Conservation (phyloP, 2,329 filamentous ascomycete genomes). For the Neopestalotiopsis rosae region DNA sequence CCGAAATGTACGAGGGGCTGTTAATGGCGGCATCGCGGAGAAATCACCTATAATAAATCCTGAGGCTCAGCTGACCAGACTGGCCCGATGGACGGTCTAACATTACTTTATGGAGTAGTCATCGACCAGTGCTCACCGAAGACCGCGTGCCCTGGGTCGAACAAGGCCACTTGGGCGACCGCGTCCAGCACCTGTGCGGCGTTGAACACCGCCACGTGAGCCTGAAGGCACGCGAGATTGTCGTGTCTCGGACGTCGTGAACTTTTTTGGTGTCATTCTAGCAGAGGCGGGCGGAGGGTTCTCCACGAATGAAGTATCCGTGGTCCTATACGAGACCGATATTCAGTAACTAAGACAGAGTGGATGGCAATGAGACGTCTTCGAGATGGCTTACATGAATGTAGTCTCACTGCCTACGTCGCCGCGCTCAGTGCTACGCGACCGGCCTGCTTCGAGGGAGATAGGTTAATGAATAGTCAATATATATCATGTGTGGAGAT, state of each 20-base stretch:
- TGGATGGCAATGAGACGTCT: neutral
- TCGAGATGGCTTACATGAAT: constrained; percentile 68
- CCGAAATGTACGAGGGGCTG: neutral
- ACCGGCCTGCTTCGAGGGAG: constrained; percentile 24
- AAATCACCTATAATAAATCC: neutral
- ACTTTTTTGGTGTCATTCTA: constrained; percentile 52
- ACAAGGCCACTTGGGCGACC: constrained; percentile 52
- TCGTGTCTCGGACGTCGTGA: constrained; percentile 46
- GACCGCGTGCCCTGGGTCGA: constrained; percentile 50
- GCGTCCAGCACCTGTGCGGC: constrained; percentile 41
- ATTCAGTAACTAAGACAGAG: neutral
- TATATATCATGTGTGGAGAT: neutral
- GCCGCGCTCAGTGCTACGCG: constrained; percentile 34
- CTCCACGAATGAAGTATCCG: constrained; percentile 89
- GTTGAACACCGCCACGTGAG: constrained; percentile 45
- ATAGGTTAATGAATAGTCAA: neutral
- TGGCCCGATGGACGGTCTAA: neutral
- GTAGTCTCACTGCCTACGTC: constrained; percentile 74
- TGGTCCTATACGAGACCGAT: constrained; percentile 65
- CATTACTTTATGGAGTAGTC: neutral
- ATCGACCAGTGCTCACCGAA: constrained; percentile 41
- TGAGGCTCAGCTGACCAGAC: neutral
- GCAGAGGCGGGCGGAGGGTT: constrained; percentile 73
- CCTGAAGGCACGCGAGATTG: constrained; percentile 55
- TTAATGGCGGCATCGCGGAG: neutral